A percentile compares a stretch with the other conserved stretches of the same genome.
These are phyloP conservation scores for Metschnikowia dekortorum DNA, from an alignment of 805 yeast genomes.

Conservation along the genomic window DNA sequence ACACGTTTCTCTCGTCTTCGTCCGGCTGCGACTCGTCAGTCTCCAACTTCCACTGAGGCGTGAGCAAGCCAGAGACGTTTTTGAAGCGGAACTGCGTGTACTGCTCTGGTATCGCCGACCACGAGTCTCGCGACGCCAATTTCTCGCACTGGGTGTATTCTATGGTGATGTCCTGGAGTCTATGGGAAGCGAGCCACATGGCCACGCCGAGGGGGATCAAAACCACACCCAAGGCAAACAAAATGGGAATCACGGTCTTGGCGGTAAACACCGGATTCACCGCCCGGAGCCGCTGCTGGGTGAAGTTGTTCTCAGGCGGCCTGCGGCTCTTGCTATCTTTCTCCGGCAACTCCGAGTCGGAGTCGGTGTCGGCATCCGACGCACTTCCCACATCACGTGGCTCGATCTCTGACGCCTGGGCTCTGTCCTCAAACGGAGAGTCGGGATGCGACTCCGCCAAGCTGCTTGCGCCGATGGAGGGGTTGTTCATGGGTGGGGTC, in stretches of 20 bases:
- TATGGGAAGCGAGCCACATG: slow-evolving; percentile 43
- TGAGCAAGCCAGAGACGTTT: slow-evolving; percentile 13
- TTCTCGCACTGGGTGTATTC: slow-evolving; percentile 40
- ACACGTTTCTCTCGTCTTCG: slow-evolving; percentile 48
- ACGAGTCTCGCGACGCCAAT: slow-evolving; percentile 28
- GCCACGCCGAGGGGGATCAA: slow-evolving; percentile 44
- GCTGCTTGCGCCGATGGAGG: not conserved
- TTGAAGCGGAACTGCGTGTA: slow-evolving; percentile 37
- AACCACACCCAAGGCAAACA: slow-evolving; percentile 34
- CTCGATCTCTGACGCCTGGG: slow-evolving; percentile 1
- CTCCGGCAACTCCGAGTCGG: slow-evolving; percentile 30
- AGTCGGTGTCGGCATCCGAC: slow-evolving; percentile 34
- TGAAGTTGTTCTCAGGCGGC: slow-evolving; percentile 59
- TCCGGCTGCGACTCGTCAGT: slow-evolving; percentile 41
- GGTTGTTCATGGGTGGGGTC: not conserved
- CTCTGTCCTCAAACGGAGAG: slow-evolving; percentile 14
- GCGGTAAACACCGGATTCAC: slow-evolving; percentile 44
- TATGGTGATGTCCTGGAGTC: slow-evolving; percentile 36
- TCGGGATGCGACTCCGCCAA: slow-evolving; percentile 4
- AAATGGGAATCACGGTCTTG: slow-evolving; percentile 37
- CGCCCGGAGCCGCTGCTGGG: slow-evolving; percentile 53
- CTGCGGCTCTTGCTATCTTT: slow-evolving; percentile 49
- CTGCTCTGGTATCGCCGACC: slow-evolving; percentile 35
- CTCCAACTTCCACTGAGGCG: slow-evolving; percentile 35
- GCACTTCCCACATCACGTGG: slow-evolving; percentile 6